Conservation (phyloP, 345 rosid genomes). For the Sisymbrium altissimum region DNA sequence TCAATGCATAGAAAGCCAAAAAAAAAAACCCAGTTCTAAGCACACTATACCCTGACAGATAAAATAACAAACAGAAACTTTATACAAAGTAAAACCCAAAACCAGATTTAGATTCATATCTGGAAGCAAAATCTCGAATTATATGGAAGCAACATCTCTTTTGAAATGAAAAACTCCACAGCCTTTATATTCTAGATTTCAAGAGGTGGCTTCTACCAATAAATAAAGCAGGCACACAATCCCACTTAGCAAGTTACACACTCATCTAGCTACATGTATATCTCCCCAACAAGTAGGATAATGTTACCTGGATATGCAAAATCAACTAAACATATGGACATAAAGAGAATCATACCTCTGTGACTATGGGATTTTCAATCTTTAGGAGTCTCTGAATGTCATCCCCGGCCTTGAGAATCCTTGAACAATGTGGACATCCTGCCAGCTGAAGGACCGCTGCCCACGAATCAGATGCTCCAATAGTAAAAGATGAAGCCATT, state of each 20-base stretch:
- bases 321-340: neutral
- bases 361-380: conserved; percentile 48
- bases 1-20: neutral
- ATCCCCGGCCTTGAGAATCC: conserved; percentile 52
- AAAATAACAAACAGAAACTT: neutral
- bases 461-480: conserved; percentile 61
- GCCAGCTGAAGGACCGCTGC: conserved; percentile 50
- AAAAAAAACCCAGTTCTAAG: neutral
- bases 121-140: neutral
- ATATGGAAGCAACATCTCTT: no score
- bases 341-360: conserved; percentile 49
- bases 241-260: conserved; percentile 2
- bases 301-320: neutral
- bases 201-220: conserved; percentile 1
- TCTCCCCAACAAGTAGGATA: neutral
- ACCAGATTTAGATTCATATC: neutral
- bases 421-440: conserved; percentile 78
- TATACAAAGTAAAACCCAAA: neutral
- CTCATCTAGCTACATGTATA: neutral
- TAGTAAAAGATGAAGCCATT: conserved; percentile 51
- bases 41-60: neutral
- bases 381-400: conserved; percentile 49
- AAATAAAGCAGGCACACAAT: neutral
- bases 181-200: no score
- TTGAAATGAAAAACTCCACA: no score